Evolutionary conservation across 352 stramenopile species (phyloP).

Genomic region (Phytophthora europaea): DNA sequence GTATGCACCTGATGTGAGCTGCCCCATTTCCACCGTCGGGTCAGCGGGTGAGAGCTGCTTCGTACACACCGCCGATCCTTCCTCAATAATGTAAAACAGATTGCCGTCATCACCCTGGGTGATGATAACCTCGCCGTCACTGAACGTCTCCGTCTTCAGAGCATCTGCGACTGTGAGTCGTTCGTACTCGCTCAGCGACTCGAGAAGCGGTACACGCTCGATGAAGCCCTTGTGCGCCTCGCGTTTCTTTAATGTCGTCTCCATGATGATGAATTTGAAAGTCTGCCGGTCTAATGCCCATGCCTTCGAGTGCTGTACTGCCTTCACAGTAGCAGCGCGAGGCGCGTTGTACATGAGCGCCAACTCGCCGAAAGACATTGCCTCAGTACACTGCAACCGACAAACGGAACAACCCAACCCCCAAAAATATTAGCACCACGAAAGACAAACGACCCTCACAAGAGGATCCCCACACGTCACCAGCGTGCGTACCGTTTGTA

Average conservation of each 20-base stretch:
- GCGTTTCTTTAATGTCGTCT: conserved; percentile 92
- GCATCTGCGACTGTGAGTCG: conserved; percentile 91
- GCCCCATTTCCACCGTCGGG: conserved; percentile 84
- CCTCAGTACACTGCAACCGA: conserved; percentile 72
- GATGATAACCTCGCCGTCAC: conserved; percentile 93
- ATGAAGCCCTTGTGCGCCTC: conserved; percentile 91
- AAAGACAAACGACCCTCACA: not conserved
- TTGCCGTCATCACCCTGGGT: conserved; percentile 90
- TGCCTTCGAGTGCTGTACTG: conserved; percentile 90
- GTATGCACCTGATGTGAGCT: conserved; percentile 93
- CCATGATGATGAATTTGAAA: conserved; percentile 94
- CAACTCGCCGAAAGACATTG: conserved; percentile 97
- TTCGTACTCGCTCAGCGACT: conserved; percentile 92
- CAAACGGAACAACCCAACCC: not conserved
- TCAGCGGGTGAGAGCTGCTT: conserved; percentile 86
- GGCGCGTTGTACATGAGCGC: conserved; percentile 98
- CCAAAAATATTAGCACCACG: conserved; percentile 1
- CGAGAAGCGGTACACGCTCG: conserved; percentile 90
- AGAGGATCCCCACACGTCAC: not conserved
- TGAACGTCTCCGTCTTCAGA: conserved; percentile 85
- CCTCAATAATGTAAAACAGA: conserved; percentile 93
- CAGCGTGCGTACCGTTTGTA: conserved; percentile 71
- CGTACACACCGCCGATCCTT: conserved; percentile 81
- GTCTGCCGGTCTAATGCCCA: conserved; percentile 93
- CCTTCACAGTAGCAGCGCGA: conserved; percentile 95